These are phyloP conservation scores for Podaxis sp. DNA, from an alignment of 768 basidiomycete genomes.

Conservation along the genomic window DNA sequence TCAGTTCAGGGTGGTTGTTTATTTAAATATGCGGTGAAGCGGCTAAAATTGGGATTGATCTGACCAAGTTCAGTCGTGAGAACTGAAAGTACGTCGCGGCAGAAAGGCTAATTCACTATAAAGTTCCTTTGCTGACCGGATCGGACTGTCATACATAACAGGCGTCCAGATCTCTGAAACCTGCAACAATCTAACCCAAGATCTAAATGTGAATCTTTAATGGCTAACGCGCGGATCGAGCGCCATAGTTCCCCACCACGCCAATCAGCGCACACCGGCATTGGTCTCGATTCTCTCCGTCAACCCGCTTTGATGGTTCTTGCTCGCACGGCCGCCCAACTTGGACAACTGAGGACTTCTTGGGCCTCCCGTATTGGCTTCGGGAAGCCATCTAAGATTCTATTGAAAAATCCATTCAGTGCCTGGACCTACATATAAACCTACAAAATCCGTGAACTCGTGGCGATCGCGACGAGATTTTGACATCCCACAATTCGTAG, in stretches of 20 bases:
- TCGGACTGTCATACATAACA: not conserved
- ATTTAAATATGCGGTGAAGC: not conserved
- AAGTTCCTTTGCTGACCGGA: conserved; percentile 6
- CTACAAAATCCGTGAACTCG: not conserved
- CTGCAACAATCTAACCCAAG: not conserved
- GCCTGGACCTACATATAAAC: not conserved
- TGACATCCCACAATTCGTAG: not conserved
- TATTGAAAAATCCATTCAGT: not conserved
- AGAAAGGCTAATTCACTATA: conserved; percentile 12
- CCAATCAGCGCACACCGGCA: not conserved
- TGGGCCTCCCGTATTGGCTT: not conserved
- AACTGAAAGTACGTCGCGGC: conserved; percentile 14
- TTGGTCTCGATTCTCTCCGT: conserved; percentile 4
- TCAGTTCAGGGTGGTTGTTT: conserved; percentile 4
- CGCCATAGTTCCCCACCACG: conserved; percentile 7
- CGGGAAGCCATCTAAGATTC: conserved; percentile 7
- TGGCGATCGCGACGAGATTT: too few species aligned
- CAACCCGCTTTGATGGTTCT: not conserved
- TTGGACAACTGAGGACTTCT: not conserved
- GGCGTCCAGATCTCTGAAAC: conserved; percentile 10
- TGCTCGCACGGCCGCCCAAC: not conserved
- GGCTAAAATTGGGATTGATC: not conserved
- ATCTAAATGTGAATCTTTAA: conserved; percentile 5
- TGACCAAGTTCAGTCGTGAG: conserved; percentile 9
- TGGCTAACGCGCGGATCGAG: conserved; percentile 12